A percentile compares a stretch with the other conserved stretches of the same genome.
Conservation (phyloP, 179 eudicot species). For the Pouteria campechiana region DNA sequence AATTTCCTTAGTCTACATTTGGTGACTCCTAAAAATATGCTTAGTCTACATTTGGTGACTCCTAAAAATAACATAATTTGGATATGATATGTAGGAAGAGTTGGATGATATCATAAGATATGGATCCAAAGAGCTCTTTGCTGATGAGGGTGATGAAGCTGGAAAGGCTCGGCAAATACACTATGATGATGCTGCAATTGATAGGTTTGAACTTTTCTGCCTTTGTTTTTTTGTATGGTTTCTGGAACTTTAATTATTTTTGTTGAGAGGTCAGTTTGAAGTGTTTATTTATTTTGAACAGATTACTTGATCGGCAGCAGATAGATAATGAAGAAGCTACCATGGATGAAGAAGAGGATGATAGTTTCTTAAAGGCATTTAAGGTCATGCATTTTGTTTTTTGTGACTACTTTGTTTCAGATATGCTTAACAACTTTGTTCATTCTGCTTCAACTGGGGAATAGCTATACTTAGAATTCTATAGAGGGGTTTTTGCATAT, state of each 20-base stretch:
- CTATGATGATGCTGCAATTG: slow-evolving; percentile 94
- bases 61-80: neutral
- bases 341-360: slow-evolving; percentile 78
- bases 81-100: slow-evolving; percentile 57
- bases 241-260: neutral
- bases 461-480: neutral
- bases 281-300: slow-evolving; percentile 6
- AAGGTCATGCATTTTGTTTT: slow-evolving; percentile 36
- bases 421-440: neutral
- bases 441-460: neutral
- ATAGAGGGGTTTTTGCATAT: too few species aligned
- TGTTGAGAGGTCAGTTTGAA: neutral
- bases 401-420: neutral
- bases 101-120: slow-evolving; percentile 92
- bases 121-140: slow-evolving; percentile 92
- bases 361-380: slow-evolving; percentile 81
- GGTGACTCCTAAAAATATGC: too few species aligned
- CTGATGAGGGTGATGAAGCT: slow-evolving; percentile 88
- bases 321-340: slow-evolving; percentile 69
- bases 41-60: too few species aligned
- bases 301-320: slow-evolving; percentile 84
- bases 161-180: slow-evolving; percentile 93
- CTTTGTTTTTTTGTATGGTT: slow-evolving; percentile 1
- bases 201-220: too few species aligned
- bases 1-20: too few species aligned